Conservation (phyloP, 78 protist species). For the Emiliania huxleyi region DNA sequence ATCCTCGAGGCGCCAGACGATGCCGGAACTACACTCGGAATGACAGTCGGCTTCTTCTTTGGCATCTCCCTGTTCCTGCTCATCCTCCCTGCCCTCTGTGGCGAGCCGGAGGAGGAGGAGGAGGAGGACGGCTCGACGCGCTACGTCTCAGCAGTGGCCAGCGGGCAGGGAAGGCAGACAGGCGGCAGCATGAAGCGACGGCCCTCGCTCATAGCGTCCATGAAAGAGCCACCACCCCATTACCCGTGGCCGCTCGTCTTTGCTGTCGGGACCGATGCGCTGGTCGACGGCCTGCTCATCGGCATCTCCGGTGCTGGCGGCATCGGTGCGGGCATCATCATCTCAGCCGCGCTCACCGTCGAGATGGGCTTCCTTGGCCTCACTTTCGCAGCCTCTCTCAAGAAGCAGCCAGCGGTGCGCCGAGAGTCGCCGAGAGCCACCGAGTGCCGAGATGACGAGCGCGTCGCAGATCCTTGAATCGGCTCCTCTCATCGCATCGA, state of each 20-base stretch:
- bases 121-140: no score
- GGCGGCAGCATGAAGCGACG: no score
- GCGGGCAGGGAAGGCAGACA: no score
- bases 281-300: background rate
- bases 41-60: background rate
- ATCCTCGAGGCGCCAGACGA: background rate
- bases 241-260: background rate
- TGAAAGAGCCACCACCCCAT: no score
- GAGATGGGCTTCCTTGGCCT: background rate
- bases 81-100: background rate
- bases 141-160: no score
- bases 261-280: background rate
- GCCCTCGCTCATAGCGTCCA: no score
- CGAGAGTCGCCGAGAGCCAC: no score
- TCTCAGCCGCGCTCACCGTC: background rate
- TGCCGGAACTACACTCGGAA: background rate
- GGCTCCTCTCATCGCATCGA: no score
- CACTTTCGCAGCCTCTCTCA: background rate
- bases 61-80: background rate
- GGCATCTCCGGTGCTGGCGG: background rate
- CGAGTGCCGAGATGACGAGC: no score
- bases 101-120: no score
- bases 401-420: background rate
- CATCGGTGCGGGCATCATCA: background rate
- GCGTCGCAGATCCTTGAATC: no score